phyloP scores from a whole-genome alignment of 2,329 filamentous ascomycete species.

The Alternaria postmessia region DNA sequence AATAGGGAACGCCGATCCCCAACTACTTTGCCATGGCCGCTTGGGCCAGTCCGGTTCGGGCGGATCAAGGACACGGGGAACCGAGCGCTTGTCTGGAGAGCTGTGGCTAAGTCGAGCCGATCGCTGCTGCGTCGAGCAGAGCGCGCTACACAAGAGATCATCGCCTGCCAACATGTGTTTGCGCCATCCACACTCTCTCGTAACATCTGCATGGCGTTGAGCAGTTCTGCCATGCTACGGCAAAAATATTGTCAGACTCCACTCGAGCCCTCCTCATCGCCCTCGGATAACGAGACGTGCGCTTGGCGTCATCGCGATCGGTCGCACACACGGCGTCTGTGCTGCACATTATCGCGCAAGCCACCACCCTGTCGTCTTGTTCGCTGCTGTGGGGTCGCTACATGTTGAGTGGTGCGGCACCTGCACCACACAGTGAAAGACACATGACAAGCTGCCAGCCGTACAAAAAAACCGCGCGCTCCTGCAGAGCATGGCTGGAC shows the following conservation, averaged over 20 bases:
- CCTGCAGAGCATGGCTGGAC: conserved; percentile 39
- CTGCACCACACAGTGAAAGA: conserved; percentile 20
- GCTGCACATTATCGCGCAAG: conserved; percentile 30
- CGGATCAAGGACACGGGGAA: conserved; percentile 33
- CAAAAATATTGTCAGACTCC: conserved; percentile 1
- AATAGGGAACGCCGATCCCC: conserved; percentile 34
- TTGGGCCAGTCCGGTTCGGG: conserved; percentile 27
- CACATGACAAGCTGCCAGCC: conserved; percentile 28
- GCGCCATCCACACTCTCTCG: conserved; percentile 9
- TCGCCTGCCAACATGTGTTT: conserved; percentile 36
- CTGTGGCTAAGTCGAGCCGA: conserved; percentile 31
- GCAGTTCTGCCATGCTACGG: neutral
- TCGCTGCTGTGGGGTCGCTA: conserved; percentile 30
- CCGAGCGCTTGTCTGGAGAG: conserved; percentile 36
- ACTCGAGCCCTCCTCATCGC: neutral
- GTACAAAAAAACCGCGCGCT: conserved; percentile 27
- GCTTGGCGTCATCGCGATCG: conserved; percentile 45
- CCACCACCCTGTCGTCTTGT: conserved; percentile 31
- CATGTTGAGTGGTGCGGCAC: conserved; percentile 14
- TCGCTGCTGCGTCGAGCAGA: conserved; percentile 28
- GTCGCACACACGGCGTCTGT: conserved; percentile 32
- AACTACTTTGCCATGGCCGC: conserved; percentile 23
- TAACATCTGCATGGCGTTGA: conserved; percentile 1
- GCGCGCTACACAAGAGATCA: conserved; percentile 28
- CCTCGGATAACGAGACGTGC: conserved; percentile 19